Evolutionary conservation across 2,329 filamentous ascomycete species (phyloP).

Genomic region (Monilinia aucupariae): DNA sequence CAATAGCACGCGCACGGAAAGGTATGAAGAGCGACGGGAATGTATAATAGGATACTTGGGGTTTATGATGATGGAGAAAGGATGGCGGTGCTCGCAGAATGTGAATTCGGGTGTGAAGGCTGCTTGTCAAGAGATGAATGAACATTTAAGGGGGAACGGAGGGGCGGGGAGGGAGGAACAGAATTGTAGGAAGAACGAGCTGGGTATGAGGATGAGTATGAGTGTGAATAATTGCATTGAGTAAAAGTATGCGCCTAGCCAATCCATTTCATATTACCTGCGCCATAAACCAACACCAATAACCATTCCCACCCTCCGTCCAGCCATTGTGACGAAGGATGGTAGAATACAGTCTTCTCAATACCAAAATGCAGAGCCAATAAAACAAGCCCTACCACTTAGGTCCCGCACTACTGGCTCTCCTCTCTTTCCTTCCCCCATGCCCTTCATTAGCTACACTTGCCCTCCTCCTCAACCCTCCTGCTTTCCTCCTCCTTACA

Average conservation of each 20-base stretch:
- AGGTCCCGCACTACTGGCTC: constrained; percentile 30
- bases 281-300: not conserved
- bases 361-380: not conserved
- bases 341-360: not conserved
- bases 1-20: no score
- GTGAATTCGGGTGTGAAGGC: no score
- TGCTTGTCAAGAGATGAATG: no score
- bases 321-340: not conserved
- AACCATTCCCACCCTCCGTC: not conserved
- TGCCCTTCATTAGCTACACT: constrained; percentile 32
- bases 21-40: no score
- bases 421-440: constrained; percentile 27
- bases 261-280: not conserved
- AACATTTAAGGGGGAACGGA: no score
- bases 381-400: constrained; percentile 21
- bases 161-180: no score
- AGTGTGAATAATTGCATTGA: no score
- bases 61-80: no score
- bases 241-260: not conserved
- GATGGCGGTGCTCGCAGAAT: no score
- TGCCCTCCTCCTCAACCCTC: constrained; percentile 33
- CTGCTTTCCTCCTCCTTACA: constrained; percentile 51
- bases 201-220: no score
- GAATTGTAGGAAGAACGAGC: no score
- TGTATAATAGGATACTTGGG: no score